Evolutionary conservation across 2,329 filamentous ascomycete genomes (phyloP).

Genomic region (Sclerotinia borealis): DNA sequence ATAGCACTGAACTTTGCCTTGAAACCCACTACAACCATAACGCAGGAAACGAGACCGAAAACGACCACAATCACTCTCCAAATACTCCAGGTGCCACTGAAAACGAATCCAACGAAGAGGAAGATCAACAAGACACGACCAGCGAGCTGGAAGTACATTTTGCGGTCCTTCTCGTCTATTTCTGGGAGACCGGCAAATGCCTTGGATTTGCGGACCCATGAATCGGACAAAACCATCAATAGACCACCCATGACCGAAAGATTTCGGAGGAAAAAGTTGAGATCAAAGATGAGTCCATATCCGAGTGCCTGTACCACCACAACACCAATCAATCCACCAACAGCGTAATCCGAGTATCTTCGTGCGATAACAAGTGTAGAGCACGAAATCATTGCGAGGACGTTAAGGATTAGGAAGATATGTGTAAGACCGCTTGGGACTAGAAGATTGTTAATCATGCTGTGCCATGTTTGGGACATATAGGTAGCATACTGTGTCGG

Average conservation of each 20-base stretch:
- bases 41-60: conserved; percentile 81
- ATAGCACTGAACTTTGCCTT: conserved; percentile 99
- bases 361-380: conserved; percentile 84
- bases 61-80: conserved; percentile 80
- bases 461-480: neutral
- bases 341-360: conserved; percentile 89
- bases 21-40: conserved; percentile 99
- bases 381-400: conserved; percentile 78
- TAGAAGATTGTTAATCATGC: conserved; percentile 36
- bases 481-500: conserved; percentile 64
- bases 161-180: conserved; percentile 97
- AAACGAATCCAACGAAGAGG: conserved; percentile 94
- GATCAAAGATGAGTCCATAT: conserved; percentile 96
- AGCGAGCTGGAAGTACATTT: conserved; percentile 99
- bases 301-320: conserved; percentile 91
- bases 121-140: conserved; percentile 95
- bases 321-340: conserved; percentile 81
- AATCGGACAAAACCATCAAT: conserved; percentile 96
- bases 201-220: conserved; percentile 96
- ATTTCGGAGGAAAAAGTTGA: conserved; percentile 99
- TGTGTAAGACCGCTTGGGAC: conserved; percentile 87
- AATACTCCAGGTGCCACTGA: conserved; percentile 87
- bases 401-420: conserved; percentile 85
- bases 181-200: conserved; percentile 90
- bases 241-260: conserved; percentile 94